Base-by-base conservation (phyloP, 176 grass and related monocot genomes). In the Chloris gayana region DNA sequence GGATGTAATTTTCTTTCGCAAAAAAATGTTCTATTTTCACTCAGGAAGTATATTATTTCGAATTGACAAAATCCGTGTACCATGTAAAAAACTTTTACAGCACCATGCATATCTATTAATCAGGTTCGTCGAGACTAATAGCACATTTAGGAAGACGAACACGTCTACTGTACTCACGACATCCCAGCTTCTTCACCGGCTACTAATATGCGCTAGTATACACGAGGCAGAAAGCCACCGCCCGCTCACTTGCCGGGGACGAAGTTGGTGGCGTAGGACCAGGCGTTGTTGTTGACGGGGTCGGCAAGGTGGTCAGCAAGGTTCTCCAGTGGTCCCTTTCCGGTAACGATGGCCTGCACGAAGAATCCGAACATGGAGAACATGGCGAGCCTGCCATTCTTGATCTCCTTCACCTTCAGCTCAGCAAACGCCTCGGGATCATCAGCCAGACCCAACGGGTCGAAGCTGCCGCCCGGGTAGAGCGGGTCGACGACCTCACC, bases 191-290 rank as follows among this genome's bases (percentile, higher is more conserved):
- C n/a, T n/a, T 26, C 17, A 53, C 30, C 69, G 42, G 3, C 45
- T 50, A 25, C 73, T n/a, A n/a, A n/a, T n/a, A n/a, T n/a, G n/a
- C n/a, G 61, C 75, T 51, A 57, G 21, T 12, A 45, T 6, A 2
- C 8, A 57, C 21, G 53, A 57, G 53, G 53, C 21, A 57, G 21
- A 57, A 50, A 50, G 18, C n/a, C 24, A 9, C 9, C 14, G 26
- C 26, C n/a, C 0, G 70, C 89, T 90, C 61, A 92, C 83, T 93
- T 93, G 53, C 87, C 91, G 26, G 91, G 89, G 18, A 90, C 95
- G 38, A 98, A 98, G 90, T 98, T 98, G 75, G 95, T 98, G 81
- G 95, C 95, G 34, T 89, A 98, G 18, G 95, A 69, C 95, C 95
- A 95, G 1, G 92, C 95, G 18, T 98, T 98, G 90, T 98, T 98